Percentiles rank a stretch among this genome's conserved stretches.
These are phyloP conservation scores for Cryptosporidium bovis DNA, from an alignment of 169 alveolate species.

Conservation along the genomic window DNA sequence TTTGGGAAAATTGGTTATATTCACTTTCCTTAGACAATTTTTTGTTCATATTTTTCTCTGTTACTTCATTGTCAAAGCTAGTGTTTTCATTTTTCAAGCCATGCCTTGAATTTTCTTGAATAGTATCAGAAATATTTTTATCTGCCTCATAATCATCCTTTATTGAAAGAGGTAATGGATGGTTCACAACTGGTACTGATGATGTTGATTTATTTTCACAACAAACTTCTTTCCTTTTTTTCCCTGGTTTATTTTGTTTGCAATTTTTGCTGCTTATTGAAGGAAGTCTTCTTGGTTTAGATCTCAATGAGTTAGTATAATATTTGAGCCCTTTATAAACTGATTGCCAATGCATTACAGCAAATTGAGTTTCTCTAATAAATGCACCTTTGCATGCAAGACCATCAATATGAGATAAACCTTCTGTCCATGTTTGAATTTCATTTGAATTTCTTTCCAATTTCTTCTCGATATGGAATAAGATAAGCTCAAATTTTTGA, in stretches of 20 bases:
- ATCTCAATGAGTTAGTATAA: conserved; percentile 33
- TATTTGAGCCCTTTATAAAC: conserved; percentile 44
- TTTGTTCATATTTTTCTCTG: not conserved
- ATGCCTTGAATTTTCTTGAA: not conserved
- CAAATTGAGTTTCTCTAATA: conserved; percentile 26
- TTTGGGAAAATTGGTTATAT: not conserved
- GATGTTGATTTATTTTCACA: not conserved
- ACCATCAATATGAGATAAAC: conserved; percentile 50
- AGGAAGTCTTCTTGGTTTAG: conserved; percentile 44
- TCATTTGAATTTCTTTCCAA: conserved; percentile 30
- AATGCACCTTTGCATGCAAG: conserved; percentile 60
- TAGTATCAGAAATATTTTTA: not conserved
- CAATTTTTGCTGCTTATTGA: not conserved
- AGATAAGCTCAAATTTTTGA: conserved; percentile 18
- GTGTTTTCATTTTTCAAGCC: not conserved
- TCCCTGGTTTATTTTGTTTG: not conserved
- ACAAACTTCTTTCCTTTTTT: conserved; percentile 15
- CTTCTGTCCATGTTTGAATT: conserved; percentile 43
- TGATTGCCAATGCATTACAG: conserved; percentile 61
- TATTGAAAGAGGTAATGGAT: conserved; percentile 36
- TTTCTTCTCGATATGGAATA: conserved; percentile 52
- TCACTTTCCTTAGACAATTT: not conserved
- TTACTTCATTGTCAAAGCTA: not conserved
- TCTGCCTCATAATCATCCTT: not conserved
- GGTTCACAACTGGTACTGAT: not conserved